Conservation (phyloP, 495 filamentous ascomycete species). For the Hyaloscypha finlandica region DNA sequence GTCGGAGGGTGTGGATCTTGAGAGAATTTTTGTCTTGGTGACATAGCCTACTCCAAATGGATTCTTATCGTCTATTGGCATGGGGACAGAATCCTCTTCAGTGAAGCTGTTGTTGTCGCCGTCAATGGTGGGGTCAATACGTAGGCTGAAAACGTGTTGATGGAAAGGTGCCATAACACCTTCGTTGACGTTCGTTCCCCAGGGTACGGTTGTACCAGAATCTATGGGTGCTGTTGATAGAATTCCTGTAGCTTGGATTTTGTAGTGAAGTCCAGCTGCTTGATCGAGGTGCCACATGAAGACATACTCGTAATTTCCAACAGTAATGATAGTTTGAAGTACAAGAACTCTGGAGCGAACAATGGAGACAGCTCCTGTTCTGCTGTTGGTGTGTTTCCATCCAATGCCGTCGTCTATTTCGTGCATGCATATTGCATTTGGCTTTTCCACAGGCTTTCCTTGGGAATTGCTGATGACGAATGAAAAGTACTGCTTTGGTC, state of each 20-base stretch:
- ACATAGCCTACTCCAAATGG: conserved; percentile 25
- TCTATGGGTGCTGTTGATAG: conserved; percentile 73
- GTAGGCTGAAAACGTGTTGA: conserved; percentile 72
- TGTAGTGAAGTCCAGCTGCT: conserved; percentile 63
- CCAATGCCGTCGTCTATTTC: conserved; percentile 76
- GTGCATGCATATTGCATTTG: conserved; percentile 79
- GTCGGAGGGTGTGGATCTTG: conserved; percentile 58
- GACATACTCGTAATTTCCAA: conserved; percentile 59
- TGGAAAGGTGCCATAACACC: conserved; percentile 54
- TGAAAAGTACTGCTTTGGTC: conserved; percentile 50
- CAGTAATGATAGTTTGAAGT: conserved; percentile 71
- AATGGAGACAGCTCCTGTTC: conserved; percentile 66
- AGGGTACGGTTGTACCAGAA: conserved; percentile 65
- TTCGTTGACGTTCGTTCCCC: conserved; percentile 69
- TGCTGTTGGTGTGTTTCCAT: conserved; percentile 84
- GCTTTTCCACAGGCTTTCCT: conserved; percentile 57
- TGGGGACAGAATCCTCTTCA: conserved; percentile 38
- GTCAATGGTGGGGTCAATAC: conserved; percentile 66
- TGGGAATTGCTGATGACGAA: conserved; percentile 68
- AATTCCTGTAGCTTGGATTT: conserved; percentile 50
- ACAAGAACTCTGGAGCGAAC: conserved; percentile 72
- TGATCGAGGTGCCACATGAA: conserved; percentile 83
- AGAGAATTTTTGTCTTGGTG: conserved; percentile 22
- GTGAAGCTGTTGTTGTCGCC: conserved; percentile 64
- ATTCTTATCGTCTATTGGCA: conserved; percentile 24